Evolutionary conservation across 768 basidiomycete species (phyloP).

Genomic region (Mycena sanguinolenta): DNA sequence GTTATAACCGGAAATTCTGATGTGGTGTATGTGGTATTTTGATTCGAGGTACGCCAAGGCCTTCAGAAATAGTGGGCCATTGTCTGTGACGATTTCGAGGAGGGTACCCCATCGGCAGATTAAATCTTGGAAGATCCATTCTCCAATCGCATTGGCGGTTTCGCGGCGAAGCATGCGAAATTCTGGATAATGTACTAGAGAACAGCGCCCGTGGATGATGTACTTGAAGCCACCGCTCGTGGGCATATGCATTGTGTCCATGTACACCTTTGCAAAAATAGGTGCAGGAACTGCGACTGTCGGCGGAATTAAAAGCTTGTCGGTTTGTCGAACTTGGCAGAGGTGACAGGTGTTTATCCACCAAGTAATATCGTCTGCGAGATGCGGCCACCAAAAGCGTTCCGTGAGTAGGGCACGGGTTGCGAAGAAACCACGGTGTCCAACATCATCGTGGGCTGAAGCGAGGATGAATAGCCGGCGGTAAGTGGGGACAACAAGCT

Average conservation of each 20-base stretch:
- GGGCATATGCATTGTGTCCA: no score
- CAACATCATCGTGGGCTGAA: no score
- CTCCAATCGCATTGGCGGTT: slow-evolving; percentile 1
- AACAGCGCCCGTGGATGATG: slow-evolving; percentile 30
- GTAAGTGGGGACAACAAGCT: slow-evolving; percentile 36
- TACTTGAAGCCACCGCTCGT: no score
- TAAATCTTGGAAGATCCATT: slow-evolving; percentile 41
- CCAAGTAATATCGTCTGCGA: slow-evolving; percentile 36
- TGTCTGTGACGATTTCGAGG: slow-evolving; percentile 38
- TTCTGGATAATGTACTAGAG: slow-evolving; percentile 8
- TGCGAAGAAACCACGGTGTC: slow-evolving; percentile 42
- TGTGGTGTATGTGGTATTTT: neutral
- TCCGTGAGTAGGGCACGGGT: slow-evolving; percentile 31
- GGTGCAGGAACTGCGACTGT: no score
- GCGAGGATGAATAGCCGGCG: slow-evolving; percentile 38
- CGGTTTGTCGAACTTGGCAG: no score
- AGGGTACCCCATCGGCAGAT: slow-evolving; percentile 39
- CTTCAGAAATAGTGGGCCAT: slow-evolving; percentile 20
- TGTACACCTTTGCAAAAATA: no score
- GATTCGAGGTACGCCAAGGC: slow-evolving; percentile 22
- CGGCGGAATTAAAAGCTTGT: no score
- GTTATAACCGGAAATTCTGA: neutral
- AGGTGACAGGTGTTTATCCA: slow-evolving; percentile 39
- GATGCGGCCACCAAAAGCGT: slow-evolving; percentile 43
- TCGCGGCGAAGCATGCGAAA: slow-evolving; percentile 19